Percentiles rank a stretch among this genome's conserved stretches.
Evolutionary conservation across 2,329 filamentous ascomycete genomes (phyloP).

Genomic region (Colletotrichum paranaense): DNA sequence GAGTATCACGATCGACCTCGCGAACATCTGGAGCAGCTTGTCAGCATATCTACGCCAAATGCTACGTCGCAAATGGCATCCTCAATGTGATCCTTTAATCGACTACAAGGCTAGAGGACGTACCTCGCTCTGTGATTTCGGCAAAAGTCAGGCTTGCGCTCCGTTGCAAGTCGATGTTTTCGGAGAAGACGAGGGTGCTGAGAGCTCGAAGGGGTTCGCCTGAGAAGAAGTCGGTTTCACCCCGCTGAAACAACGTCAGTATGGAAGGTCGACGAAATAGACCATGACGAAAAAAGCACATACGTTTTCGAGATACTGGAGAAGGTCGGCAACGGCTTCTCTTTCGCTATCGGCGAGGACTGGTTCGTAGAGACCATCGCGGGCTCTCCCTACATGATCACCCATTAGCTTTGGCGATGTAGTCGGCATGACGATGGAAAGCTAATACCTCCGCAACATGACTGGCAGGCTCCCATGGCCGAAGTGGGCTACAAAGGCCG

Average conservation of each 20-base stretch:
- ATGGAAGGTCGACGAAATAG: background rate
- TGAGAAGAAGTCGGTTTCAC: constrained; percentile 97
- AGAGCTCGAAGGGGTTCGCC: constrained; percentile 94
- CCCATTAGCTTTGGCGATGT: constrained; percentile 16
- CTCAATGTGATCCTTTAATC: background rate
- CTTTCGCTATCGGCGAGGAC: constrained; percentile 95
- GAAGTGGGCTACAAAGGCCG: constrained; percentile 32
- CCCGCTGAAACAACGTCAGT: constrained; percentile 71
- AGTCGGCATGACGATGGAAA: constrained; percentile 5
- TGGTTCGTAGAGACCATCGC: constrained; percentile 85
- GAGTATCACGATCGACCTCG: constrained; percentile 93
- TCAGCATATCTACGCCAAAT: constrained; percentile 4
- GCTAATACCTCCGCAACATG: constrained; percentile 67
- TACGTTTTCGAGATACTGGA: constrained; percentile 97
- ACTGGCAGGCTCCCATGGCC: constrained; percentile 72
- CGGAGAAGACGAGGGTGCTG: constrained; percentile 96
- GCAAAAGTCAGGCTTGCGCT: constrained; percentile 98
- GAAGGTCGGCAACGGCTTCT: constrained; percentile 93
- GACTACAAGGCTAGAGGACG: constrained; percentile 40
- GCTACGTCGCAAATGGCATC: background rate
- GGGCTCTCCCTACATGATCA: constrained; percentile 71
- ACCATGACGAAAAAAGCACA: constrained; percentile 43
- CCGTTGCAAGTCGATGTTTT: constrained; percentile 97
- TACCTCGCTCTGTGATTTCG: constrained; percentile 98
- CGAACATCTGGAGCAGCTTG: constrained; percentile 82